These are phyloP conservation scores for Thozetella sp. DNA, from an alignment of 495 filamentous ascomycete species.

Conservation along the genomic window DNA sequence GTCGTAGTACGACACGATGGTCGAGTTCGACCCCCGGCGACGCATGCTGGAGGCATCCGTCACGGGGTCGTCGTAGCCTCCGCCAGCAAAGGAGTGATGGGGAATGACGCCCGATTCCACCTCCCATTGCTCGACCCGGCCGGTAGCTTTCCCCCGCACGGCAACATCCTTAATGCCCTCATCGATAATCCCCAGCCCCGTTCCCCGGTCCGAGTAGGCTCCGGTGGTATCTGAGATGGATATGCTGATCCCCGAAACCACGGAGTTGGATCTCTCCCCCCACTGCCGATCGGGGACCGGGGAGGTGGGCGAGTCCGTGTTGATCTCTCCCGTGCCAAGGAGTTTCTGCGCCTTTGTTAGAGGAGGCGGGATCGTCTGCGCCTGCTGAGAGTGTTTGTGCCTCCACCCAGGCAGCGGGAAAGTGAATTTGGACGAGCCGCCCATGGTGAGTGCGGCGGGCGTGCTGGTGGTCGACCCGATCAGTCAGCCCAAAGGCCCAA, in stretches of 20 bases:
- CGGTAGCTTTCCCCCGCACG: conserved; percentile 4
- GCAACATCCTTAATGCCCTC: conserved; percentile 8
- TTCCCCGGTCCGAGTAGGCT: conserved; percentile 21
- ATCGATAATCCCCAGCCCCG: conserved; percentile 10
- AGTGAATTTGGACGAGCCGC: conserved; percentile 50
- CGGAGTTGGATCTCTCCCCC: conserved; percentile 41
- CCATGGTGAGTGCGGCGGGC: conserved; percentile 32
- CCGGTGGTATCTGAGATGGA: conserved; percentile 47
- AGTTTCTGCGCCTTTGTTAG: conserved; percentile 47
- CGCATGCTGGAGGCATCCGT: conserved; percentile 39
- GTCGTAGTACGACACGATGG: conserved; percentile 53
- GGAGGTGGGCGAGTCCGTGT: conserved; percentile 21
- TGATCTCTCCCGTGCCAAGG: conserved; percentile 36
- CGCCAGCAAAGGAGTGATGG: conserved; percentile 18
- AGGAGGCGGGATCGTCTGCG: conserved; percentile 17
- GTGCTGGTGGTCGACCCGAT: too few species aligned
- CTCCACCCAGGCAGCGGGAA: conserved; percentile 54
- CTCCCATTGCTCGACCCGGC: conserved; percentile 34
- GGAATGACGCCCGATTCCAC: conserved; percentile 51
- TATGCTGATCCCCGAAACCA: conserved; percentile 42
- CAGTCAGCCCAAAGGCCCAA: too few species aligned
- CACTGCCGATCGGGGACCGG: conserved; percentile 30
- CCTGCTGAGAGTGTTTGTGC: conserved; percentile 25
- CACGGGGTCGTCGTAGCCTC: conserved; percentile 19
- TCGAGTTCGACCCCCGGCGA: conserved; percentile 50